Evolutionary conservation across 2,329 filamentous ascomycete species (phyloP).

Genomic region (Domatiomyces catenatus): DNA sequence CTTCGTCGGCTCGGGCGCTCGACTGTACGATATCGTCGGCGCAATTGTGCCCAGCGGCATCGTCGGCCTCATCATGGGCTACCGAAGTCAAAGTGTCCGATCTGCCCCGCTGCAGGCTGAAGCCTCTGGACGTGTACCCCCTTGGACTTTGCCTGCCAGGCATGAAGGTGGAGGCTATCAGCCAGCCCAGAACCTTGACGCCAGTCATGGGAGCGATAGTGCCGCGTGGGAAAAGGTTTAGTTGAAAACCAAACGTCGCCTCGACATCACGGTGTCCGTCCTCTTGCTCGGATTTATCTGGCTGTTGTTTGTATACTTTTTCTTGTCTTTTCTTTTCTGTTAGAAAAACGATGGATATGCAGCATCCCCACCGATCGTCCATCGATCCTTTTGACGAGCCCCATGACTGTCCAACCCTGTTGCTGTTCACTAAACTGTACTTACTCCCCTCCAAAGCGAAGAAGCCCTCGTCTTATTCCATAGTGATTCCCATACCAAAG

Average conservation of each 20-base stretch:
- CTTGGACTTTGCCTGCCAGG: no score
- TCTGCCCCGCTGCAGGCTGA: not conserved
- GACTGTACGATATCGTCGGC: conserved; percentile 73
- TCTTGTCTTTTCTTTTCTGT: no score
- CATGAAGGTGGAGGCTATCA: not conserved
- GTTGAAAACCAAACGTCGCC: not conserved
- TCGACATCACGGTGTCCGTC: not conserved
- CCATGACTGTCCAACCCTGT: not conserved
- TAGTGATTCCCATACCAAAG: not conserved
- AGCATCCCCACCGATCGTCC: no score
- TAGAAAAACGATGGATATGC: not conserved
- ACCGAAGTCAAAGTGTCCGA: conserved; percentile 31
- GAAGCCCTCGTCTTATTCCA: not conserved
- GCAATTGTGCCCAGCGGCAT: conserved; percentile 60
- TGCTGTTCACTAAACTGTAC: not conserved
- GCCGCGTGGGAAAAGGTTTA: not conserved
- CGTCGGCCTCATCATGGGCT: conserved; percentile 88
- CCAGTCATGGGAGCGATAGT: not conserved
- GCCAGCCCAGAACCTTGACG: not conserved
- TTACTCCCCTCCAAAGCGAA: not conserved
- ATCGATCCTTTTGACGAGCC: not conserved
- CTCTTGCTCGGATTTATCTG: not conserved
- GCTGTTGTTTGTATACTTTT: not conserved
- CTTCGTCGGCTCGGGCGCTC: conserved; percentile 69
- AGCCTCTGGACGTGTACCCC: not conserved